Evolutionary conservation across 1,139 yeast species (phyloP), one percentile per base, ranked within the genome.

Genomic region (Komagataea norvegica): DNA sequence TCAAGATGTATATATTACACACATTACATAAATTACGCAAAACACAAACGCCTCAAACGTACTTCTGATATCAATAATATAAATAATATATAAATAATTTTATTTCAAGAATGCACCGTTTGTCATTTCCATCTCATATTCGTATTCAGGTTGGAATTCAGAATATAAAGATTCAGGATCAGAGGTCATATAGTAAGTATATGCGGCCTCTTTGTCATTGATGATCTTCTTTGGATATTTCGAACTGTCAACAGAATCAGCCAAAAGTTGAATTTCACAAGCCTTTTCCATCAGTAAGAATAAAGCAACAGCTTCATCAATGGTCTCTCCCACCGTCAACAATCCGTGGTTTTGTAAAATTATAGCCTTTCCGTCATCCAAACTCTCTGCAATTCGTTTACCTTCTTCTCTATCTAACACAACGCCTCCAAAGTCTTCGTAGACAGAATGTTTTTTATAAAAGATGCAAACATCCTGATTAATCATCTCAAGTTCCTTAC

Each of bases 271-370:
- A n/a, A 75, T 74, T 52, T 82, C 74, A 56, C 94, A 84, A 8
- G 76, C 60, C 52, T 74, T 72, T 55, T 84, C 95, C 74, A 79
- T 64, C 44, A 81, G 64, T 0, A 79, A 71, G 59, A 77, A 84
- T 43, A 82, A 59, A 53, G 77, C 79, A 3, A 91, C 91, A 3
- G 94, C 94, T 62, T 84, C 94, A 54, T 83, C 94, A 9, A 84
- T 85, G 1, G 89, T 83, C 25, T 63, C 47, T 8, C 94, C 95
- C 4, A 80, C 85, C 2, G 94, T 84, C 47, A 85, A 60, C 29
- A 84, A 67, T 11, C 94, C 94, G 55, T 85, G 94, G 61, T 83
- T 85, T 55, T 77, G 83, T 49, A 85, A 67, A 47, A 85, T 79
- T 20, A 79, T 72, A 5, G 74, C 84, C 46, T 77, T 76, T 41